Base-by-base conservation (phyloP, 2,329 filamentous ascomycete species). In the Paracamarosporium sp. region DNA sequence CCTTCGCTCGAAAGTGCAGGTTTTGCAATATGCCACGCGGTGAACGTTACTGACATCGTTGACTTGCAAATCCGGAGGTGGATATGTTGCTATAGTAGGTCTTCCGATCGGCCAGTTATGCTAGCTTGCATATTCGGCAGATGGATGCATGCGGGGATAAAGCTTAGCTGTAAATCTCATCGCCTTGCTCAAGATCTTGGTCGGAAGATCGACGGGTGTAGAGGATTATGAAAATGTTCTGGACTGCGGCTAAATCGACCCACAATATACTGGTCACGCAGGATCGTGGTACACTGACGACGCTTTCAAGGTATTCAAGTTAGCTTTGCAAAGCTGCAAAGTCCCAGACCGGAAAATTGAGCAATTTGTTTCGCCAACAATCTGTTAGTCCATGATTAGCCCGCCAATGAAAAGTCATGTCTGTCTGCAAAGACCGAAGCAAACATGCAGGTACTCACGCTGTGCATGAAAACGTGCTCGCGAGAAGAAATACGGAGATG, bases 81-180 rank as follows among this genome's bases (percentile, higher is more conserved):
- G 20, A 17, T 43, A 51, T 11, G 53, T 60, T 51, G 30, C 59
- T 31, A 53, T 46, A 22, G 46, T 52, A 41, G 43, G 44, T 41
- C 55, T 53, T 51, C 53, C 28, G 55, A 69, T 57, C 53, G 41
- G 25, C 55, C 30, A 27, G 50, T 50, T 45, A 55, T 50, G 60
- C 55, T 50, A 57, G 61, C 46, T 55, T 62, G 59, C 36, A 57
- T 62, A 36, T 64, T 61, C 67, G 70, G 70, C 65, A 71, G 62
- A 71, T 69, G 53, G 25, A 60, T 65, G 65, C 62, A 71, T 67
- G 67, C 67, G 64, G 69, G 50, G 68, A 63, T 61, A 71, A 71
- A 68, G 68, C 69, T 71, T 71, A 57, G 55, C 59, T 66, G 33
- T 52, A 53, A 56, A 50, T 50, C 59, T 59, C 61, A 56, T 61